A percentile compares a stretch with the other conserved stretches of the same genome.
Conservation (phyloP, 2,329 filamentous ascomycete genomes). For the Zymoseptoria pseudotritici region DNA sequence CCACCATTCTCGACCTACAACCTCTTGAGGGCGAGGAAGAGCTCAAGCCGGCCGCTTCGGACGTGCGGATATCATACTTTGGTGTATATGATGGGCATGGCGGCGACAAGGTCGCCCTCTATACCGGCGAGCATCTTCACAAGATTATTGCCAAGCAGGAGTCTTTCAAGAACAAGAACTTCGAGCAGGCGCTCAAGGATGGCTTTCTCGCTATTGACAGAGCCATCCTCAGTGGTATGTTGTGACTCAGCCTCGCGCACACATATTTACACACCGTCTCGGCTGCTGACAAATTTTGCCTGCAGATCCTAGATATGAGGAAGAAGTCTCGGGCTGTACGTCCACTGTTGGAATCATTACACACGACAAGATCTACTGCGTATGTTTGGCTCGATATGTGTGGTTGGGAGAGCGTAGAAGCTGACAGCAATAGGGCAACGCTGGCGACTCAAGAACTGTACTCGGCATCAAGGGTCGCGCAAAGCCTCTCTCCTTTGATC, state of each 20-base stretch:
- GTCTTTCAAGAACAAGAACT: conserved; percentile 81
- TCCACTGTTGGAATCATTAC: conserved; percentile 86
- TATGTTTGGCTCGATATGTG: conserved; percentile 47
- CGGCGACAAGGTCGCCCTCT: conserved; percentile 90
- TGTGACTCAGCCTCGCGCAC: not conserved
- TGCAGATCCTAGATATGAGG: conserved; percentile 89
- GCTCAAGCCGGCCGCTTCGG: conserved; percentile 51
- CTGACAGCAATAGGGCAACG: conserved; percentile 65
- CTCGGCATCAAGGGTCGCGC: conserved; percentile 93
- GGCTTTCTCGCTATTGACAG: conserved; percentile 93
- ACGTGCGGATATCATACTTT: conserved; percentile 83
- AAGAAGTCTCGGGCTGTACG: conserved; percentile 96
- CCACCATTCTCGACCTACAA: conserved; percentile 79
- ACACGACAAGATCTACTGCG: conserved; percentile 86
- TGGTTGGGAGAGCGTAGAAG: not conserved
- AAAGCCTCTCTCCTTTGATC: conserved; percentile 97
- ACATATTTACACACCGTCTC: not conserved
- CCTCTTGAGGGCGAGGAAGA: conserved; percentile 48
- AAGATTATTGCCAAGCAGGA: conserved; percentile 93
- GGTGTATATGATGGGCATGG: conserved; percentile 97
- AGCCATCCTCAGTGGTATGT: conserved; percentile 85
- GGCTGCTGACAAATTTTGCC: conserved; percentile 20
- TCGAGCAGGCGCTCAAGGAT: conserved; percentile 93
- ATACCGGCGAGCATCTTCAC: conserved; percentile 86
- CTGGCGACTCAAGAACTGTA: conserved; percentile 91